These are phyloP conservation scores for Suillus spraguei DNA, from an alignment of 768 basidiomycete species.

Conservation along the genomic window DNA sequence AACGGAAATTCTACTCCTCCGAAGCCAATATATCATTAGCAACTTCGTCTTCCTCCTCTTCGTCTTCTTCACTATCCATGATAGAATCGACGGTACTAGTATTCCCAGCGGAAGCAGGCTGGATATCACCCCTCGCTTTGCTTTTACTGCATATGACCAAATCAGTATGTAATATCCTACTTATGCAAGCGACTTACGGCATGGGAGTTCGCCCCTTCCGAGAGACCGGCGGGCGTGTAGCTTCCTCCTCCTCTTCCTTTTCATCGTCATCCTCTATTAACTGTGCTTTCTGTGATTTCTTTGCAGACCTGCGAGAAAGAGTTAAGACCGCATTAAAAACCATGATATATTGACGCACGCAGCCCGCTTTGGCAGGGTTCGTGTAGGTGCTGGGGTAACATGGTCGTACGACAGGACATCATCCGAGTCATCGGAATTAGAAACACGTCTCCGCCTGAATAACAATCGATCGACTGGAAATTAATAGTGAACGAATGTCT, in stretches of 20 bases:
- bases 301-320: conserved; percentile 36
- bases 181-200: conserved; percentile 15
- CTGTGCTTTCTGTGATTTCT: conserved; percentile 36
- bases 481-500: background rate
- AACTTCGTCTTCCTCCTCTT: conserved; percentile 46
- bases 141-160: conserved; percentile 18
- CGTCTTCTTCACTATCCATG: conserved; percentile 56
- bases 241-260: conserved; percentile 43
- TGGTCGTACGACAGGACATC: conserved; percentile 38
- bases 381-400: conserved; percentile 42
- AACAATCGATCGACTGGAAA: background rate
- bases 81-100: conserved; percentile 48
- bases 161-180: conserved; percentile 3
- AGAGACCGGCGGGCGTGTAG: conserved; percentile 37
- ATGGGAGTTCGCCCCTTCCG: conserved; percentile 1
- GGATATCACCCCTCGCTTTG: conserved; percentile 17
- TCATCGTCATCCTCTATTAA: conserved; percentile 19
- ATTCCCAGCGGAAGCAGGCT: conserved; percentile 20
- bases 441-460: conserved; percentile 56
- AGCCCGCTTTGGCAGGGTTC: conserved; percentile 57
- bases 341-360: conserved; percentile 46
- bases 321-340: background rate
- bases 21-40: conserved; percentile 43
- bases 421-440: conserved; percentile 51
- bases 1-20: conserved; percentile 17